Evolutionary conservation across 1,284 basidiomycete species (phyloP).

Genomic region (Ustilago shanxiensis): DNA sequence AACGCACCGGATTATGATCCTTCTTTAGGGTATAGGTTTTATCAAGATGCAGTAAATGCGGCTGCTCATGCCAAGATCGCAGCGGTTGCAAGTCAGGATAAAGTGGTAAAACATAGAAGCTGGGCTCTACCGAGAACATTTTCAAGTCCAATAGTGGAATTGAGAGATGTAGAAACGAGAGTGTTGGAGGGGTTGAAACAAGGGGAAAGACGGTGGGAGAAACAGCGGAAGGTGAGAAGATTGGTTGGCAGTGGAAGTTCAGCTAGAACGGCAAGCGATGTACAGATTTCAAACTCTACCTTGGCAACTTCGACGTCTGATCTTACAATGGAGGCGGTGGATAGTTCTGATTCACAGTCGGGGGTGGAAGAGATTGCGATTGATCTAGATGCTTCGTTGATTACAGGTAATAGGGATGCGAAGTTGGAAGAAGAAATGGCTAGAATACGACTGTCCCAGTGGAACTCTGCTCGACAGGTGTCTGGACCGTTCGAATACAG

Average conservation of each 20-base stretch:
- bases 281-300: slow-evolving; percentile 23
- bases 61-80: slow-evolving; percentile 35
- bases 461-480: slow-evolving; percentile 13
- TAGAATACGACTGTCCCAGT: slow-evolving; percentile 15
- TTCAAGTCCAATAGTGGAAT: slow-evolving; percentile 16
- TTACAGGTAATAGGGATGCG: slow-evolving; percentile 37
- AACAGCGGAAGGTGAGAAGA: background rate
- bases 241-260: no score
- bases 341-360: slow-evolving; percentile 6
- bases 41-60: slow-evolving; percentile 47
- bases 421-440: slow-evolving; percentile 43
- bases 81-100: slow-evolving; percentile 26
- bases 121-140: slow-evolving; percentile 46
- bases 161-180: no score
- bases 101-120: slow-evolving; percentile 32
- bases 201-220: background rate
- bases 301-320: slow-evolving; percentile 26
- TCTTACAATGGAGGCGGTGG: slow-evolving; percentile 1
- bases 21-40: slow-evolving; percentile 41
- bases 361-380: slow-evolving; percentile 19
- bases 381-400: slow-evolving; percentile 25
- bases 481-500: background rate
- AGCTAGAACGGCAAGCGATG: slow-evolving; percentile 22
- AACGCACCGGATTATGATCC: slow-evolving; percentile 49
- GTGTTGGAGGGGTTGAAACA: slow-evolving; percentile 11